A percentile compares a stretch with the other conserved stretches of the same genome.
Conservation (phyloP, 192 early-diverging fungal species). For the Glomus cerebriforme region DNA sequence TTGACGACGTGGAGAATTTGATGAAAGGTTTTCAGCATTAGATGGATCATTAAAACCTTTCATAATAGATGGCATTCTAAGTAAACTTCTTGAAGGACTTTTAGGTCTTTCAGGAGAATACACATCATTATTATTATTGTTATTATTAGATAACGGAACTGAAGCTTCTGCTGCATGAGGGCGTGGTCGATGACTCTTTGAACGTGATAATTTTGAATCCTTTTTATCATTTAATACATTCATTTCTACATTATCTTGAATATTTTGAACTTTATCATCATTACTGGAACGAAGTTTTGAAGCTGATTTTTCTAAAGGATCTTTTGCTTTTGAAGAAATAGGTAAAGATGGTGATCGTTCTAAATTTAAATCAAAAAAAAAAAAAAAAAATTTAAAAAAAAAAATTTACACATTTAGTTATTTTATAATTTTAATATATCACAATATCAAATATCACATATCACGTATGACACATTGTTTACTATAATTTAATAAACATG, state of each 20-base stretch:
- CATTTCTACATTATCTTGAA: background rate
- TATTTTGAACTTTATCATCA: background rate
- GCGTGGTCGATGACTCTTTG: background rate
- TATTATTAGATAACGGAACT: background rate
- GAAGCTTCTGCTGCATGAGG: background rate
- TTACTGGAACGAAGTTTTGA: background rate
- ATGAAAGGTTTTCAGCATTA: background rate
- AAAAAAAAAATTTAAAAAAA: background rate
- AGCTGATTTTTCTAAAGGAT: background rate
- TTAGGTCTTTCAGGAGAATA: background rate
- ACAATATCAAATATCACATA: no score
- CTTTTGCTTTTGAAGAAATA: background rate
- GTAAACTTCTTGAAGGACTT: background rate
- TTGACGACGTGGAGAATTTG: constrained; percentile 37
- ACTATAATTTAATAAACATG: no score
- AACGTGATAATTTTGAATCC: background rate
- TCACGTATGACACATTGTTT: no score
- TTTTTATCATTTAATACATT: background rate
- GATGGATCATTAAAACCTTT: background rate
- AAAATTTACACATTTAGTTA: background rate
- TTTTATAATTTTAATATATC: no score
- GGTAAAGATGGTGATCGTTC: background rate
- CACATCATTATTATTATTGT: no score
- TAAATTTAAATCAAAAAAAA: background rate
- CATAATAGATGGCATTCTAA: background rate